Percentiles rank a stretch among this genome's conserved stretches.
Conservation (phyloP, 768 basidiomycete species). For the Pisolithus marmoratus region DNA sequence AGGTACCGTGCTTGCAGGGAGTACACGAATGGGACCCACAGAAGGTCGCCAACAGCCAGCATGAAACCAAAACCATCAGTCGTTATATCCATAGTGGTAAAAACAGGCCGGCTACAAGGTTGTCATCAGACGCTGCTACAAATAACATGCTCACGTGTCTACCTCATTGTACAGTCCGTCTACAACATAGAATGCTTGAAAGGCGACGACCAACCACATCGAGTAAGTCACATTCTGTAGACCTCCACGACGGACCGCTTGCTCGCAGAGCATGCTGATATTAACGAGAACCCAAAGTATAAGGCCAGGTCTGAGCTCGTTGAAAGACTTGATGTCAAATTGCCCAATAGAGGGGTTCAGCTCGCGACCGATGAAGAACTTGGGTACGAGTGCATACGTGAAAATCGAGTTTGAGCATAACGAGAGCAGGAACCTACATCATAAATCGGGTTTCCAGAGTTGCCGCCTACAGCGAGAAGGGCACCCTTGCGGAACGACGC, state of each 20-base stretch:
- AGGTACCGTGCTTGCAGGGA: conserved; percentile 92
- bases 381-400: not conserved
- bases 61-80: conserved; percentile 99
- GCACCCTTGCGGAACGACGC: conserved; percentile 63
- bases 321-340: conserved; percentile 66
- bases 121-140: not conserved
- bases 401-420: not conserved
- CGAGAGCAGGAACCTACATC: conserved; percentile 54
- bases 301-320: conserved; percentile 50
- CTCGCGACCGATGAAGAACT: conserved; percentile 95
- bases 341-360: conserved; percentile 82
- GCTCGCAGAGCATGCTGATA: conserved; percentile 87
- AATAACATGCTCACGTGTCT: conserved; percentile 10
- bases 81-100: conserved; percentile 97
- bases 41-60: conserved; percentile 88
- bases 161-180: conserved; percentile 93
- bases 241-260: conserved; percentile 74
- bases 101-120: conserved; percentile 63
- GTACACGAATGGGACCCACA: conserved; percentile 95
- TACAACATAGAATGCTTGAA: conserved; percentile 82
- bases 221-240: conserved; percentile 71
- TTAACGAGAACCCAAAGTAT: conserved; percentile 89
- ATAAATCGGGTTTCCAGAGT: conserved; percentile 81
- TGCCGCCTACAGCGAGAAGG: conserved; percentile 88
- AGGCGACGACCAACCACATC: conserved; percentile 82